Evolutionary conservation across 2,329 filamentous ascomycete species (phyloP).

Genomic region (Macrophomina tecta): DNA sequence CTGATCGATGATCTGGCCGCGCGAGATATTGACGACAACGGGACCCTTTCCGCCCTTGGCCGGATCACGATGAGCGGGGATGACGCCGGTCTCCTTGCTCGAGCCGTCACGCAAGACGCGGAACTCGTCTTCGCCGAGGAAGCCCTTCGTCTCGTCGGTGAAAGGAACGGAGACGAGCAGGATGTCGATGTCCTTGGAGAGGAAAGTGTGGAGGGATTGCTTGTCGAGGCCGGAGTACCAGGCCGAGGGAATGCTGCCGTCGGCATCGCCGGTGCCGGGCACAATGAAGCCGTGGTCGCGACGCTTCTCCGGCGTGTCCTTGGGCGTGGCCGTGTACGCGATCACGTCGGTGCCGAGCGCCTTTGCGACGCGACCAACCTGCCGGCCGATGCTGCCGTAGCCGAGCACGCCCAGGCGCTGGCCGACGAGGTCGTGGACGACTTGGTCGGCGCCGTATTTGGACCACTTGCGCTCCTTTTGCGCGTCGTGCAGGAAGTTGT

Average conservation of each 20-base stretch:
- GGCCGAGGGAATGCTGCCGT: conserved; percentile 59
- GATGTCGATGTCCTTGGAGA: conserved; percentile 62
- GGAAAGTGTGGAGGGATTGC: conserved; percentile 58
- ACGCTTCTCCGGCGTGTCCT: conserved; percentile 69
- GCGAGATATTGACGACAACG: conserved; percentile 74
- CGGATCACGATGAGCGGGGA: background rate
- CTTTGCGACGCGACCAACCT: conserved; percentile 63
- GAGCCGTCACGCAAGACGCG: conserved; percentile 56
- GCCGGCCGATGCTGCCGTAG: conserved; percentile 67
- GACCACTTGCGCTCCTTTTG: conserved; percentile 65
- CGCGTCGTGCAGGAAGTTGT: conserved; percentile 60
- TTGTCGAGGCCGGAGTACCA: conserved; percentile 65
- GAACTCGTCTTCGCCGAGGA: conserved; percentile 63
- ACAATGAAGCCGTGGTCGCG: conserved; percentile 71
- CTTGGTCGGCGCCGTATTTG: conserved; percentile 37
- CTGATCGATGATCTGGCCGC: conserved; percentile 68
- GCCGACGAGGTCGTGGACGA: conserved; percentile 61
- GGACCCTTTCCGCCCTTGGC: conserved; percentile 42
- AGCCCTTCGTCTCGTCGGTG: conserved; percentile 60
- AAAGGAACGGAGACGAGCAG: conserved; percentile 64
- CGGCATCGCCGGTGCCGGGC: conserved; percentile 67
- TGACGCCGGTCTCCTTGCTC: background rate
- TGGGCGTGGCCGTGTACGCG: conserved; percentile 75
- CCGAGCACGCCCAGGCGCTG: conserved; percentile 65
- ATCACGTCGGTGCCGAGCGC: conserved; percentile 75